Conservation (phyloP, 805 yeast genomes). For the Hyphopichia homilentoma region DNA sequence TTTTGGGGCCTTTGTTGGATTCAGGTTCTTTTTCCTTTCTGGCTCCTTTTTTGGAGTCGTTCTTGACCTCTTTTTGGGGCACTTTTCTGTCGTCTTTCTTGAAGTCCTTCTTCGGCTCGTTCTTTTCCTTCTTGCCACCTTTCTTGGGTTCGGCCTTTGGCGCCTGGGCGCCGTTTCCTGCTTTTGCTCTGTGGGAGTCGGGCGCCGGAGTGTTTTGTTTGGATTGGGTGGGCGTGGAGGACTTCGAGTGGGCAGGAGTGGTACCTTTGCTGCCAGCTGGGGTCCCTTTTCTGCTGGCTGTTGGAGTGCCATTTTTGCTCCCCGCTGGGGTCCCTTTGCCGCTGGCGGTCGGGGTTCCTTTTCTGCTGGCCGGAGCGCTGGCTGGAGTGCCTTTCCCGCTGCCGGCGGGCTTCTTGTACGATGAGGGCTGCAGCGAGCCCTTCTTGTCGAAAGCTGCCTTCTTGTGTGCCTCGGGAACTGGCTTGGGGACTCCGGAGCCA, state of each 20-base stretch:
- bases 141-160: neutral
- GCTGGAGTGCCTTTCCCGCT: neutral
- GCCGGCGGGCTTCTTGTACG: no score
- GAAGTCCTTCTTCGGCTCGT: neutral
- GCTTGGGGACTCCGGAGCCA: constrained; percentile 18
- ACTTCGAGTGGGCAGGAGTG: neutral
- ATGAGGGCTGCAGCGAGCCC: neutral
- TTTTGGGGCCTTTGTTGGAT: constrained; percentile 1
- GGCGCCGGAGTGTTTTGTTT: neutral
- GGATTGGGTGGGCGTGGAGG: neutral
- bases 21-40: constrained; percentile 1
- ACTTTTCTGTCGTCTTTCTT: neutral
- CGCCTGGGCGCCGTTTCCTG: neutral
- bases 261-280: neutral
- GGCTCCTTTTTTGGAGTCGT: neutral
- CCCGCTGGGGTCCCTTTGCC: neutral
- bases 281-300: neutral
- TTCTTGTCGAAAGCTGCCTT: neutral
- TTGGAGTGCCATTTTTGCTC: neutral
- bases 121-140: neutral
- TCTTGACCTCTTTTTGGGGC: neutral
- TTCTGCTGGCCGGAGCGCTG: neutral
- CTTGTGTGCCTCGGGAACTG: neutral
- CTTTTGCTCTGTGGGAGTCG: neutral
- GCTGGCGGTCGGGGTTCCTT: neutral